Conservation (phyloP, 192 early-diverging fungal species). For the Neocallimastix lanati region DNA sequence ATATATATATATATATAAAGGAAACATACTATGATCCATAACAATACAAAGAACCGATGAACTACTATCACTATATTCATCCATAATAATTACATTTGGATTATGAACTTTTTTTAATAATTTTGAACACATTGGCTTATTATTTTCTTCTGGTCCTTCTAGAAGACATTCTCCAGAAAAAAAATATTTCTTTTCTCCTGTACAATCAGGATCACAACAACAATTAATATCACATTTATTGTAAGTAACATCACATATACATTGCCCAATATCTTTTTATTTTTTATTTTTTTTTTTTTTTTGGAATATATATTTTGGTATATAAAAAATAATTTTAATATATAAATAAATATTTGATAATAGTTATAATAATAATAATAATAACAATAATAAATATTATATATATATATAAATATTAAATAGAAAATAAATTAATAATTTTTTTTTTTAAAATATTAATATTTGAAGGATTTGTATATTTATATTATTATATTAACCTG, state of each 20-base stretch:
- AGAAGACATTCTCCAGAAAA: not conserved
- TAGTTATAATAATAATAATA: no score
- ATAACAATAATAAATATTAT: no score
- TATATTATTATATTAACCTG: not conserved
- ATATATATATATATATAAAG: no score
- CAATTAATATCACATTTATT: not conserved
- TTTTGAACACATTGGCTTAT: not conserved
- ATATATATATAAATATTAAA: no score
- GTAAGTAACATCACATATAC: not conserved
- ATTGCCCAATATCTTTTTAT: not conserved
- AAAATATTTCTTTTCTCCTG: not conserved
- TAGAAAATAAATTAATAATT: no score
- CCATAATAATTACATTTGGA: not conserved
- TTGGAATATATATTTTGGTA: no score
- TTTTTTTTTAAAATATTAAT: no score
- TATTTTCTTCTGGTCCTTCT: not conserved
- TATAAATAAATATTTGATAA: no score
- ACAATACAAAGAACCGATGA: not conserved
- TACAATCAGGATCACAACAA: not conserved
- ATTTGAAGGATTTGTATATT: no score
- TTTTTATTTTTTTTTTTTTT: no score
- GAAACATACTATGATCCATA: not conserved
- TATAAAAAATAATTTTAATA: no score
- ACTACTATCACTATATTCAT: not conserved
- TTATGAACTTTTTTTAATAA: not conserved